Base-by-base conservation (phyloP, 2,329 filamentous ascomycete species). In the Venturia pyrina region DNA sequence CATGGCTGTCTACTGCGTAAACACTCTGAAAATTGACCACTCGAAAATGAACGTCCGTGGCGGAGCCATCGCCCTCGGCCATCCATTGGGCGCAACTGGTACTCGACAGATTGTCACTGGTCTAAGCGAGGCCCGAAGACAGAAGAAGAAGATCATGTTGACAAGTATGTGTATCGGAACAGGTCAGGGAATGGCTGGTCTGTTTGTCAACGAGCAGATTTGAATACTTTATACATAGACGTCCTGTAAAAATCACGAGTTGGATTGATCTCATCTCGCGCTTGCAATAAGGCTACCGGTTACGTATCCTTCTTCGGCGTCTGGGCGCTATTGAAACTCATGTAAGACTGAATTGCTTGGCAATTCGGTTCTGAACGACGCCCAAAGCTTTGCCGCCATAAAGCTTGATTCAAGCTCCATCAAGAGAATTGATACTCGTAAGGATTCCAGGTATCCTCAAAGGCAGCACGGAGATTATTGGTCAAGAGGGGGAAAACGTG, bases 1-100 rank as follows among this genome's bases (percentile, higher is more conserved):
- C 64, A 98, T 98, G 95, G 93, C 91, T 1, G 93, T 97, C 40
- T 98, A 97, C 84, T 96, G 92, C 79, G 80, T 89, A 4, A 76
- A 81, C 67, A 78, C 75, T 70, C 82, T 95, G 63, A 85, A 85
- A 69, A 80, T 93, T 63, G 87, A 90, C 74, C 85, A 83, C 77
- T 77, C 83, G 72, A 93, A 92, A 85, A 85, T 95, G 83, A 95
- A 95, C 79, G 84, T 88, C 34, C 83, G 89, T 67, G 90, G 90
- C 70, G 90, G 90, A 69, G 90, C 90, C 69, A 93, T 95, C 73
- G 90, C 90, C 3, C 82, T 95, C 0, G 90, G 90, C 64, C 90
- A 95, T 76, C 90, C 90, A 4, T 81, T 93, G n/a, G 90, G 90
- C 40, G 84, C 86, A 69, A 95, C 90, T 1, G 90, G 90, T 68